These are phyloP conservation scores for Vitis cinerea DNA, from an alignment of 164 flowering plant genomes.

Conservation along the genomic window DNA sequence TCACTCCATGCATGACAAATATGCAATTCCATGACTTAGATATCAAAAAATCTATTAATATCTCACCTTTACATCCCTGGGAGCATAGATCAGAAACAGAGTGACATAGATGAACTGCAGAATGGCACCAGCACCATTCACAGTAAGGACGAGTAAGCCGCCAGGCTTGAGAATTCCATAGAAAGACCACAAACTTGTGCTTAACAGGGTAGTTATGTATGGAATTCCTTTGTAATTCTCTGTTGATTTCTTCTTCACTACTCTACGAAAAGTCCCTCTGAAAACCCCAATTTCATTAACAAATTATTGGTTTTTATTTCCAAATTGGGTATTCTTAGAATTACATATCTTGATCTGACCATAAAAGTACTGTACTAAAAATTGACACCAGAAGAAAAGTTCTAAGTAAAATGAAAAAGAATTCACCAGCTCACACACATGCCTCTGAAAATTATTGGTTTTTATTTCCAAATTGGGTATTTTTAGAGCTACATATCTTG, in stretches of 20 bases:
- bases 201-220: slow-evolving; percentile 57
- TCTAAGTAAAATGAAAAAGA: too few species aligned
- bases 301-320: not conserved
- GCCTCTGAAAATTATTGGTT: too few species aligned
- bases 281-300: not conserved
- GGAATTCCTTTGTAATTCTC: slow-evolving; percentile 64
- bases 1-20: not conserved
- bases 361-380: too few species aligned
- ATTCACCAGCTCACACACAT: too few species aligned
- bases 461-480: too few species aligned
- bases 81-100: slow-evolving; percentile 62
- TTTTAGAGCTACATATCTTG: too few species aligned
- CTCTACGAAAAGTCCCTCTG: slow-evolving; percentile 51
- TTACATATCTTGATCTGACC: too few species aligned
- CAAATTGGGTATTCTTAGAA: too few species aligned
- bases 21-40: not conserved
- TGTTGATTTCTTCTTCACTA: slow-evolving; percentile 73
- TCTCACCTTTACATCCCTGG: slow-evolving; percentile 53
- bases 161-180: slow-evolving; percentile 79
- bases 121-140: slow-evolving; percentile 63
- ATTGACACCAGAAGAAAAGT: too few species aligned
- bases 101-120: slow-evolving; percentile 58
- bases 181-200: slow-evolving; percentile 71
- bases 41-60: not conserved
- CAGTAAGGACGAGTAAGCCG: slow-evolving; percentile 56